phyloP scores from a whole-genome alignment of 106 monocot genomes.

The Phalaenopsis aphrodite region DNA sequence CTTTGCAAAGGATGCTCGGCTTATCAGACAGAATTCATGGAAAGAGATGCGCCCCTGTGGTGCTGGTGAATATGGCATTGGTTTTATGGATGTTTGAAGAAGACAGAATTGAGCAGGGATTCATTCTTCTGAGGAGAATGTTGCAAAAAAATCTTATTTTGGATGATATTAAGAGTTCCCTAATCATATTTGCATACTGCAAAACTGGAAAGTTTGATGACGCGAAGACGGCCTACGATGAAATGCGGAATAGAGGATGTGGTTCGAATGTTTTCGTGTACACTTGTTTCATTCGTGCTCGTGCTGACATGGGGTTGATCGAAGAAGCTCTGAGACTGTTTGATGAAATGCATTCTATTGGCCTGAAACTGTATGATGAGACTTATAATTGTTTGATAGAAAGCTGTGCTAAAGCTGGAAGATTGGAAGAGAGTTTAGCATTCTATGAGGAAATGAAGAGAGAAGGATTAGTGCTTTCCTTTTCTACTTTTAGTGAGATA shows the following conservation, averaged over 20 bases:
- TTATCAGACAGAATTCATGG: constrained; percentile 44
- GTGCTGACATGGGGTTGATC: constrained; percentile 29
- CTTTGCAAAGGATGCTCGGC: constrained; percentile 19
- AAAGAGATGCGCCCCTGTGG: constrained; percentile 34
- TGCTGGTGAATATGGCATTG: constrained; percentile 38
- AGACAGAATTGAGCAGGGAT: constrained; percentile 39
- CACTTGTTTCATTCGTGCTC: constrained; percentile 43
- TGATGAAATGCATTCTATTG: constrained; percentile 42
- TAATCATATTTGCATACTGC: constrained; percentile 54
- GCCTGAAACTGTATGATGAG: constrained; percentile 55
- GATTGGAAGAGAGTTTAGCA: constrained; percentile 33
- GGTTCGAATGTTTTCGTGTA: constrained; percentile 49
- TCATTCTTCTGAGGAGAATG: constrained; percentile 60
- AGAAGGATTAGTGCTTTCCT: constrained; percentile 35
- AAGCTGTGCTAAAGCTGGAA: constrained; percentile 38
- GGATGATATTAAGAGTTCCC: constrained; percentile 39
- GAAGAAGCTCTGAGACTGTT: constrained; percentile 42
- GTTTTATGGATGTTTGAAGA: constrained; percentile 48
- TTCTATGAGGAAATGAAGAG: constrained; percentile 44
- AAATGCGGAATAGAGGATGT: constrained; percentile 60
- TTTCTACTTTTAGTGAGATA: constrained; percentile 37
- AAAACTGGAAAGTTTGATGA: constrained; percentile 34
- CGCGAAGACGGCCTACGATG: constrained; percentile 24
- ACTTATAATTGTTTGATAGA: constrained; percentile 61
- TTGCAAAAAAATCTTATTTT: constrained; percentile 62